A percentile compares a stretch with the other conserved stretches of the same genome.
Conservation (phyloP, 495 filamentous ascomycete genomes). For the Chaetomium fimeti region DNA sequence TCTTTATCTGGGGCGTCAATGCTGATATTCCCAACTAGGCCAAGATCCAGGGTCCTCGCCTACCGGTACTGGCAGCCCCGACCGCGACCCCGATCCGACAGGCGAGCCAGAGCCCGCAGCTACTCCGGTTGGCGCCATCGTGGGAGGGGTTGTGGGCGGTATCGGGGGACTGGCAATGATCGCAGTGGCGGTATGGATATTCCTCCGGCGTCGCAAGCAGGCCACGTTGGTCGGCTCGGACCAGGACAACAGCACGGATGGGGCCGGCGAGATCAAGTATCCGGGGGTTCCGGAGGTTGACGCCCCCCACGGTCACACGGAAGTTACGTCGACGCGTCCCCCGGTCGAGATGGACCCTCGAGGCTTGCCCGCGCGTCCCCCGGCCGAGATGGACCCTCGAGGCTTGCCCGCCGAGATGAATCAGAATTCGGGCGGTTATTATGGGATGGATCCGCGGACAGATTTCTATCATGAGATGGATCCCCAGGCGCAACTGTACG, state of each 20-base stretch:
- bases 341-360: background rate
- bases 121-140: background rate
- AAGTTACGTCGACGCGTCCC: background rate
- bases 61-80: background rate
- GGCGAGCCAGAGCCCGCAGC: background rate
- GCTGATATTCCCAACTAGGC: background rate
- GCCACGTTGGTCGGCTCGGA: background rate
- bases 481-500: background rate
- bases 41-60: background rate
- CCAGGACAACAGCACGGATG: constrained; percentile 1
- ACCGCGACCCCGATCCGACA: background rate
- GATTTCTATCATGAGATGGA: background rate
- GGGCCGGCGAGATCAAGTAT: background rate
- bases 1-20: background rate
- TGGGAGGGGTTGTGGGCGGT: background rate
- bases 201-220: background rate
- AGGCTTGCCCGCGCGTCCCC: too few species aligned
- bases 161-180: background rate
- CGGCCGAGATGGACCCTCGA: background rate
- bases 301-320: background rate
- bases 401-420: too few species aligned
- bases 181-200: background rate
- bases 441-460: background rate
- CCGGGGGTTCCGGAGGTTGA: background rate
- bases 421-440: background rate